These are phyloP conservation scores for Cunninghamia lanceolata DNA, from an alignment of 75 land plant species.

Conservation along the genomic window DNA sequence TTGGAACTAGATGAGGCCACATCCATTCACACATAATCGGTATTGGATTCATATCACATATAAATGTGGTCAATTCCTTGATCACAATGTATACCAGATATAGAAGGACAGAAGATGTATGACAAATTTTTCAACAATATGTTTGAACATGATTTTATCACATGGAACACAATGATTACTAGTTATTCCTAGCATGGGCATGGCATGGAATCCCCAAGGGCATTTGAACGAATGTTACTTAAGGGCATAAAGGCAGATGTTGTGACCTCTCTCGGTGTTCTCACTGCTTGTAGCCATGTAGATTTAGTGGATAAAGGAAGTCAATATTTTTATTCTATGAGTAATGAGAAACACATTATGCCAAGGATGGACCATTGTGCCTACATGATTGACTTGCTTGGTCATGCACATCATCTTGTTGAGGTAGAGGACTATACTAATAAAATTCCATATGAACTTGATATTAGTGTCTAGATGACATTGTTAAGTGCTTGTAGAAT, in stretches of 20 bases:
- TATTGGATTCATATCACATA: constrained; percentile 24
- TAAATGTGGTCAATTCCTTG: constrained; percentile 9
- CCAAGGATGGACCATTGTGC: constrained; percentile 68
- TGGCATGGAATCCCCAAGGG: not conserved
- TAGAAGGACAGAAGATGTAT: constrained; percentile 35
- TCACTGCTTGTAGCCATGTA: not conserved
- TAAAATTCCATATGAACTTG: constrained; percentile 62
- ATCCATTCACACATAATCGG: constrained; percentile 38
- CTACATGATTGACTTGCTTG: no score
- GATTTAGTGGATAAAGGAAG: not conserved
- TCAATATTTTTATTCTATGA: no score
- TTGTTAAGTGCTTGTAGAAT: constrained; percentile 62
- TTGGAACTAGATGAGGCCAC: constrained; percentile 34
- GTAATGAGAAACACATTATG: constrained; percentile 29
- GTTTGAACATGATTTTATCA: constrained; percentile 56
- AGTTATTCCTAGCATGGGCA: constrained; percentile 56
- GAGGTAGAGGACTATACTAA: constrained; percentile 49
- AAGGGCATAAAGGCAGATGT: no score
- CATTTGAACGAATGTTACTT: not conserved
- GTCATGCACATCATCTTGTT: constrained; percentile 31
- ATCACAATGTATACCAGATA: constrained; percentile 74
- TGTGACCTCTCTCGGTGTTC: no score
- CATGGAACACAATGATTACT: constrained; percentile 68
- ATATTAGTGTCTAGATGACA: constrained; percentile 64
- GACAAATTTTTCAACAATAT: constrained; percentile 39